A percentile compares a stretch with the other conserved stretches of the same genome.
phyloP scores from a whole-genome alignment of 2,329 filamentous ascomycete genomes.

The Epichloe scottii region DNA sequence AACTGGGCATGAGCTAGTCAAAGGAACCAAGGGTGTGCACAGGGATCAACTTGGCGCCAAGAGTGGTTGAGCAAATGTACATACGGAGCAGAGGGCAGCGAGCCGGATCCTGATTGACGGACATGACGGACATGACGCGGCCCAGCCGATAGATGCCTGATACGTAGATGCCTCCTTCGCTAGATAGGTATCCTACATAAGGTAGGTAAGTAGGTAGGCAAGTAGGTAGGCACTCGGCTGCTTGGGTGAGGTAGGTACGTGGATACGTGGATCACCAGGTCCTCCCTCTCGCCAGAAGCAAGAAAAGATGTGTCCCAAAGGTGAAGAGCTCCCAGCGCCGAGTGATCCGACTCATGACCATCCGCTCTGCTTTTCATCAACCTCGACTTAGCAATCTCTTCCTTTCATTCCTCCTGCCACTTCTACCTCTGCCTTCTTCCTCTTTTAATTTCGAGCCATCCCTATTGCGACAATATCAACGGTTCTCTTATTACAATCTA shows the following conservation, averaged over 20 bases:
- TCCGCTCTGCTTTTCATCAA: neutral
- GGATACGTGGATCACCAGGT: neutral
- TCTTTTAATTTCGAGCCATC: no score
- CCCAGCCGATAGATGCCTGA: conserved; percentile 6
- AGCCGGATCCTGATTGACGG: no score
- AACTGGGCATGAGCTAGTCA: no score
- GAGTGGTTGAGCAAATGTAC: no score
- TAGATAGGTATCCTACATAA: no score
- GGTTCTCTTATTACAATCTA: neutral
- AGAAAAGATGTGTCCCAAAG: neutral
- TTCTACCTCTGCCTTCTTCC: neutral
- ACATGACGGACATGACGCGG: conserved; percentile 5
- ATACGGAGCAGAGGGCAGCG: no score
- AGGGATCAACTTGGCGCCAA: no score
- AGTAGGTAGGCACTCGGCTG: neutral
- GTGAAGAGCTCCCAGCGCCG: conserved; percentile 3
- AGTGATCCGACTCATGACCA: neutral
- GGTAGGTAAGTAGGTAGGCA: neutral
- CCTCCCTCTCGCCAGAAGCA: neutral
- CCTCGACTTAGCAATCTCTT: neutral
- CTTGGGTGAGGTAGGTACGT: neutral
- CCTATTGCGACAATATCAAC: neutral
- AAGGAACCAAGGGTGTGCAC: no score
- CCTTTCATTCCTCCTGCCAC: neutral
- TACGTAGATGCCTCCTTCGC: no score